phyloP scores from a whole-genome alignment of 257 asterid genomes.

The Nicotiana obtusifolia region DNA sequence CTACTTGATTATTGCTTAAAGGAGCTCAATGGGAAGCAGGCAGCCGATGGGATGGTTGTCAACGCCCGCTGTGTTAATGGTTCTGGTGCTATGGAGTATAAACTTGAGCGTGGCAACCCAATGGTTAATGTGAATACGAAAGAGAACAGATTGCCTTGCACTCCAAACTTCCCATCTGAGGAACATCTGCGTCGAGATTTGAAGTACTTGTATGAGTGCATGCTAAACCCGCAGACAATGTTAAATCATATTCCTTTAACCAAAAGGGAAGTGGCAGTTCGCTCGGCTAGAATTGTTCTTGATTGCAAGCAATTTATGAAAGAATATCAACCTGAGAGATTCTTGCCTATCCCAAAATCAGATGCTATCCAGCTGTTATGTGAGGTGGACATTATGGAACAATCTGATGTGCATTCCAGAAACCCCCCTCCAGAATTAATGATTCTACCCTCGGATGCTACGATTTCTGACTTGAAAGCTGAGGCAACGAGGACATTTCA shows the following conservation, averaged over 20 bases:
- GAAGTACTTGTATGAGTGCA: conserved; percentile 54
- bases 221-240: conserved; percentile 67
- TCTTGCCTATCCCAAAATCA: conserved; percentile 25
- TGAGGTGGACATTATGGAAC: conserved; percentile 72
- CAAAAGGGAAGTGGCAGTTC: conserved; percentile 35
- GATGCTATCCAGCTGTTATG: conserved; percentile 55
- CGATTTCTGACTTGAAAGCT: conserved; percentile 73
- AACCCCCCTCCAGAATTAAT: conserved; percentile 82
- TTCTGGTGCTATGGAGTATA: conserved; percentile 81
- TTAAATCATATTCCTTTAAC: conserved; percentile 35
- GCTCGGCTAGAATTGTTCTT: conserved; percentile 52
- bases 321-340: conserved; percentile 52
- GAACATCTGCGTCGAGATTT: conserved; percentile 67
- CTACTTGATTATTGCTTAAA: conserved; percentile 89
- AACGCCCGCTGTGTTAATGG: conserved; percentile 52
- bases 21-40: conserved; percentile 71
- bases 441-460: conserved; percentile 58
- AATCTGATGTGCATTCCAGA: conserved; percentile 28
- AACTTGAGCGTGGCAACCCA: conserved; percentile 70
- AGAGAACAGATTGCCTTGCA: conserved; percentile 13
- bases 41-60: conserved; percentile 74
- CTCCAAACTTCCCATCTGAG: conserved; percentile 42
- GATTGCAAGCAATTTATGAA: conserved; percentile 93
- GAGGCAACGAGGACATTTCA: conserved; percentile 82
- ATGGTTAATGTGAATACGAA: conserved; percentile 21